Conservation (phyloP, 805 yeast species). For the Zygoascus ofunaensis region DNA sequence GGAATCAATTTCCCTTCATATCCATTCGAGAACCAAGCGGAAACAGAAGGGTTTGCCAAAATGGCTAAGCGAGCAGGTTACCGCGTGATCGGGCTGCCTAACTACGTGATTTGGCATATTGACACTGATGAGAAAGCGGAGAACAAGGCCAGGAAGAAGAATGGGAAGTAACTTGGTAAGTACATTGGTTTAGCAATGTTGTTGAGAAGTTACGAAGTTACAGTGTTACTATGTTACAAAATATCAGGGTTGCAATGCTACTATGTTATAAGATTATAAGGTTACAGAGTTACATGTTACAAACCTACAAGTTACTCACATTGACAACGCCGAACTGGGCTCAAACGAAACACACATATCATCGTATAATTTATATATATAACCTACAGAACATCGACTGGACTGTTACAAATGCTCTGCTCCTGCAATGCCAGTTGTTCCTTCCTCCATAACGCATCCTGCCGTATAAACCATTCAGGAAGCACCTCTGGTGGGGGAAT, state of each 20-base stretch:
- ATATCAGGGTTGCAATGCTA: too few relatives aligned
- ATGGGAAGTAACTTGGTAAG: background rate
- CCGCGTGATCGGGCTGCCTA: conserved; percentile 80
- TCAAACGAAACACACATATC: too few relatives aligned
- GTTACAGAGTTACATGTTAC: too few relatives aligned
- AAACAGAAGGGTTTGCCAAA: conserved; percentile 82
- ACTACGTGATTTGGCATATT: conserved; percentile 84
- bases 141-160: background rate
- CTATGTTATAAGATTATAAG: too few relatives aligned
- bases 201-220: background rate
- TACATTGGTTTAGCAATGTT: too few relatives aligned
- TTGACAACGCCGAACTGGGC: too few relatives aligned
- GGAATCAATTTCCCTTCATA: conserved; percentile 93
- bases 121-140: conserved; percentile 19
- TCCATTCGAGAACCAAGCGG: conserved; percentile 83
- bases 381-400: too few relatives aligned
- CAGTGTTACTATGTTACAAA: background rate
- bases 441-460: conserved; percentile 54
- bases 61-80: conserved; percentile 73
- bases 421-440: too few relatives aligned
- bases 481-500: conserved; percentile 55
- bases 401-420: too few relatives aligned
- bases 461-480: conserved; percentile 68
- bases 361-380: too few relatives aligned
- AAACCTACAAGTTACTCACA: too few relatives aligned